A percentile compares a stretch with the other conserved stretches of the same genome.
Conservation (phyloP, 169 alveolate species). For the Eimeria maxima region DNA sequence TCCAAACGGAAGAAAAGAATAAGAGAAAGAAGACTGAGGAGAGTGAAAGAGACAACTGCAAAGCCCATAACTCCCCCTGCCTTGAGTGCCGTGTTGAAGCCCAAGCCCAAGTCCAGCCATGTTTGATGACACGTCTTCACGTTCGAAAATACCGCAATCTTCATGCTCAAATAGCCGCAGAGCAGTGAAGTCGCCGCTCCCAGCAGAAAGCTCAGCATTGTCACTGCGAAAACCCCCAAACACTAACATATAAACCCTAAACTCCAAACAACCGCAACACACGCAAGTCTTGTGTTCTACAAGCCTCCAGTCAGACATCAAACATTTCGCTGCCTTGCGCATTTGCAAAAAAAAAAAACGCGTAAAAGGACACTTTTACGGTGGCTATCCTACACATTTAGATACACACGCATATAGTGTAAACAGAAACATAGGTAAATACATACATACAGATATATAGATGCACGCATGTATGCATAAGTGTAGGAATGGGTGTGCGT, state of each 20-base stretch:
- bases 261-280: slow-evolving; percentile 94
- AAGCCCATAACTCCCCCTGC: slow-evolving; percentile 95
- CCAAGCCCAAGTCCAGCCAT: slow-evolving; percentile 87
- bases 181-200: background rate
- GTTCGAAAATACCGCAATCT: slow-evolving; percentile 92
- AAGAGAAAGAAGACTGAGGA: slow-evolving; percentile 87
- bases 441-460: background rate
- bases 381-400: background rate
- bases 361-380: background rate
- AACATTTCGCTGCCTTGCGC: slow-evolving; percentile 87
- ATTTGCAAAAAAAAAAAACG: background rate
- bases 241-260: slow-evolving; percentile 86
- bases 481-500: no score
- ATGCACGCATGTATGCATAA: background rate
- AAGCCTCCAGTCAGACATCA: slow-evolving; percentile 93
- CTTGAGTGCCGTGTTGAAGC: slow-evolving; percentile 91
- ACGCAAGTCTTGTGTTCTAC: slow-evolving; percentile 89
- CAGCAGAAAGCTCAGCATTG: background rate
- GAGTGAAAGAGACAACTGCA: slow-evolving; percentile 91
- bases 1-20: slow-evolving; percentile 84
- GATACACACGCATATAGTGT: background rate
- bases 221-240: background rate
- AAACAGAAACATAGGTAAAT: background rate
- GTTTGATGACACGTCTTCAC: slow-evolving; percentile 92
- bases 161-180: slow-evolving; percentile 85